A percentile compares a stretch with the other conserved stretches of the same genome.
phyloP scores from a whole-genome alignment of 345 rosid genomes.

The Eucalyptus paniculata region DNA sequence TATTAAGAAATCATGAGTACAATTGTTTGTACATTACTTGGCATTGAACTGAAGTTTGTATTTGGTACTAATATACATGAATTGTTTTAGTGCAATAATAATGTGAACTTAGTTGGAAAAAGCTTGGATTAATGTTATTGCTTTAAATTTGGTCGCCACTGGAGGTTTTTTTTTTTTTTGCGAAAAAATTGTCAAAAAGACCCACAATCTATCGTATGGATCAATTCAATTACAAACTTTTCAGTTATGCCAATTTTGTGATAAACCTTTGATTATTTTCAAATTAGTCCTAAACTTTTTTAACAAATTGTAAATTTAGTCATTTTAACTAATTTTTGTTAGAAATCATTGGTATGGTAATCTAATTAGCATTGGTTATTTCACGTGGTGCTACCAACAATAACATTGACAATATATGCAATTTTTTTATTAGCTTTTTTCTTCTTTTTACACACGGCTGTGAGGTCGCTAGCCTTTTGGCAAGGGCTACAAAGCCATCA shows the following conservation, averaged over 20 bases:
- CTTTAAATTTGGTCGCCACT: not conserved
- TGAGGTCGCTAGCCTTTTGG: accelerated
- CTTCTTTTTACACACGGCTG: not conserved
- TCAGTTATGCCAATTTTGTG: not conserved
- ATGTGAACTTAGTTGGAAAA: not conserved
- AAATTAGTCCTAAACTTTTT: too few species aligned
- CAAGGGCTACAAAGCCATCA: not conserved
- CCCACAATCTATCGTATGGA: accelerated
- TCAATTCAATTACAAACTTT: too few species aligned
- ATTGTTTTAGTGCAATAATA: not conserved
- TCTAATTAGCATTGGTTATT: accelerated
- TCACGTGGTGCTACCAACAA: accelerated
- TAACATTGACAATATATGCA: too few species aligned
- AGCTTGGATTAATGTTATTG: not conserved
- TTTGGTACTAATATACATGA: not conserved
- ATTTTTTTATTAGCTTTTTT: too few species aligned
- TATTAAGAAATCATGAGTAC: not conserved
- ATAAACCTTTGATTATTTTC: too few species aligned
- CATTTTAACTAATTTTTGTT: too few species aligned
- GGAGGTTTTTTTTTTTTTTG: not conserved
- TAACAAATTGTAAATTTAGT: too few species aligned
- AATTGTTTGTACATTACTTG: too few species aligned
- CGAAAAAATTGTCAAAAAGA: too few species aligned
- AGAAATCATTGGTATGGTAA: not conserved
- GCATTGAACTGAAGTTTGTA: not conserved